Conservation (phyloP, 2,329 filamentous ascomycete genomes). For the Aspergillus vadensis region DNA sequence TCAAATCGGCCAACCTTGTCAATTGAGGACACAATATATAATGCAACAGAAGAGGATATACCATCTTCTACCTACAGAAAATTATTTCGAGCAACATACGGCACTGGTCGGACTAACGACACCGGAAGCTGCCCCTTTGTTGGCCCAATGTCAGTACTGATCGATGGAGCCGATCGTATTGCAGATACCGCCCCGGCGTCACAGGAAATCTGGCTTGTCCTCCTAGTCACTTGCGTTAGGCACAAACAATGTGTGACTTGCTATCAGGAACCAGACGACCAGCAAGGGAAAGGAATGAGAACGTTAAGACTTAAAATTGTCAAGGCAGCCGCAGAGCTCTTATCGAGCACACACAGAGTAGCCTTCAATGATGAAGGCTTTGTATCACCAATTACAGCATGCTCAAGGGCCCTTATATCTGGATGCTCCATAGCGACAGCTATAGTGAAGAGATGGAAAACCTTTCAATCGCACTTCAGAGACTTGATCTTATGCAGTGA, state of each 20-base stretch:
- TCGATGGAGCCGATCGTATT: neutral
- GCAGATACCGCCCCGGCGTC: neutral
- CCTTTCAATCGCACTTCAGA: neutral
- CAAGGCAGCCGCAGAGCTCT: neutral
- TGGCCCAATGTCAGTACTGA: neutral
- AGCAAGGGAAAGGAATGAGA: neutral
- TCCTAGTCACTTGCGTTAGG: neutral
- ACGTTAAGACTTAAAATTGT: neutral
- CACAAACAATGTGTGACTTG: neutral
- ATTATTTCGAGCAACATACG: neutral
- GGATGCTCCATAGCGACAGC: neutral
- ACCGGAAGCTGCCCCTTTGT: neutral
- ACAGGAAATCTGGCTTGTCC: neutral
- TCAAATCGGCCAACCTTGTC: neutral
- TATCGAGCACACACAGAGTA: neutral
- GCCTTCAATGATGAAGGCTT: neutral
- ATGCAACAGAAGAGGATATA: neutral
- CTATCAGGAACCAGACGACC: neutral
- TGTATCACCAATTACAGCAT: neutral
- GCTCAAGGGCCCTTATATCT: neutral
- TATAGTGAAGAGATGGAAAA: neutral
- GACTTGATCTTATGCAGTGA: neutral
- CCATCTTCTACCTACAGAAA: neutral
- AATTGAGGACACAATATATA: neutral
- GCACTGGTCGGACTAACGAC: neutral